Evolutionary conservation across 441 rosid species (phyloP), one percentile per base, ranked within the genome.

Genomic region (Pelargonium australe): DNA sequence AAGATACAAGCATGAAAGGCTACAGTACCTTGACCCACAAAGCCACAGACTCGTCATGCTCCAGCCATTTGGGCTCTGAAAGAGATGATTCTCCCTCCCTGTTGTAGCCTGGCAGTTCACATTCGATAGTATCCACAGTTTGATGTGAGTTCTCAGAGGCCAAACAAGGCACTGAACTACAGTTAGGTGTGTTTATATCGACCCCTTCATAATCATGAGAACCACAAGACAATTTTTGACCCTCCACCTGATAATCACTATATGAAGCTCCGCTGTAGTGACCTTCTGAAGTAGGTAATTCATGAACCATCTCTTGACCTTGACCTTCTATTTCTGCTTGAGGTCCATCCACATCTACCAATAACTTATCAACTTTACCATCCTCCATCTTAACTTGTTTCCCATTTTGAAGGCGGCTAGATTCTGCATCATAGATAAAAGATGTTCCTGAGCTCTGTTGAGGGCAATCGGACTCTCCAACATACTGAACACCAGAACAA

Each of bases 1-100:
- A 67, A 67, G 67, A 34, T 20, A 68, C 53, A 65, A 63, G 73
- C 68, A 72, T 9, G 57, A 69, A 73, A 58, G 16, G 9, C 17
- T 9, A 20, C 17, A 61, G 14, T 84, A 95, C 99, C 98, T 92
- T 95, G 73, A 95, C 99, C 99, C 99, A 95, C 53, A 92, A 74
- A 72, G 99, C 97, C 78, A 87, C 82, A 67, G 97, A 80, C 79
- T 87, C 93, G 78, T 92, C 98, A 70, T 72, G 79, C 75, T 85
- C 89, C 20, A 92, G 79, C 97, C 97, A 90, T 78, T 85, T 84
- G 19, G 95, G 88, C 70, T 87, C 95, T 17, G 83, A 74, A 79
- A 81, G 78, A 64, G 87, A 83, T 19, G 76, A 76, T 43, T 85
- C 95, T 70, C 81, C 89, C 45, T 86, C 89, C 70, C 72, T 81